These are phyloP conservation scores for Cichorium intybus DNA, from an alignment of 140 eudicot genomes.

Conservation along the genomic window DNA sequence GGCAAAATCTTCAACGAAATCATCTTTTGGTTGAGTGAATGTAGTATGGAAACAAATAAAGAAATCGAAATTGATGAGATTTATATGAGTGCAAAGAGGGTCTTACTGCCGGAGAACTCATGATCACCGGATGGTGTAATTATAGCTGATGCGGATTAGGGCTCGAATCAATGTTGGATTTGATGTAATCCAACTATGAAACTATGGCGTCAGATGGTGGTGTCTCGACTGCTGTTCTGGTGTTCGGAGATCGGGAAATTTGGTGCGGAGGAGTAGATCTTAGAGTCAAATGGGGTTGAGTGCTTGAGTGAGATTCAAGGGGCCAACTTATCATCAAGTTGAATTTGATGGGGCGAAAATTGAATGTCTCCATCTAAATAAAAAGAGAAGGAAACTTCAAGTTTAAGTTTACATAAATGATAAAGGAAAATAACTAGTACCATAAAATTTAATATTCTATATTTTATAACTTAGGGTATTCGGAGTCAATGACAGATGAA, in stretches of 20 bases:
- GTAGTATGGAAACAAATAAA: slow-evolving; percentile 1
- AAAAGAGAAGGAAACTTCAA: not conserved
- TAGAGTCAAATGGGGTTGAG: slow-evolving; percentile 26
- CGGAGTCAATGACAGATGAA: too few relatives aligned
- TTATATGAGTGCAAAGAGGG: not conserved
- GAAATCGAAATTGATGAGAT: not conserved
- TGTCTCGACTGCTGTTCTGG: slow-evolving; percentile 1
- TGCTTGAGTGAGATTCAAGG: slow-evolving; percentile 28
- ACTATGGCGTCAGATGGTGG: not conserved
- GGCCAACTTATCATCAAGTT: slow-evolving; percentile 3
- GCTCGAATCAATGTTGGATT: slow-evolving; percentile 7
- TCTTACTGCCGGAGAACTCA: slow-evolving; percentile 35
- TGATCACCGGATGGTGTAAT: slow-evolving; percentile 17
- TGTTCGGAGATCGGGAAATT: not conserved
- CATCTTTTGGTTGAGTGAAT: not conserved
- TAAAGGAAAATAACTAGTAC: too few relatives aligned
- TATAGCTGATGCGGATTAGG: slow-evolving; percentile 18
- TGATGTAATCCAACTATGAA: slow-evolving; percentile 6
- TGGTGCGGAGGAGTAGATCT: slow-evolving; percentile 25
- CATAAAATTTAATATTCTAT: too few relatives aligned
- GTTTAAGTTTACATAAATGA: not conserved
- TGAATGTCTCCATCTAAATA: not conserved
- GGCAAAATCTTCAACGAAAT: not conserved
- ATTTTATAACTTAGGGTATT: too few relatives aligned
- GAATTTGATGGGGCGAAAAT: not conserved